These are phyloP conservation scores for Cladosporium halotolerans DNA, from an alignment of 2,329 filamentous ascomycete genomes.

Conservation along the genomic window DNA sequence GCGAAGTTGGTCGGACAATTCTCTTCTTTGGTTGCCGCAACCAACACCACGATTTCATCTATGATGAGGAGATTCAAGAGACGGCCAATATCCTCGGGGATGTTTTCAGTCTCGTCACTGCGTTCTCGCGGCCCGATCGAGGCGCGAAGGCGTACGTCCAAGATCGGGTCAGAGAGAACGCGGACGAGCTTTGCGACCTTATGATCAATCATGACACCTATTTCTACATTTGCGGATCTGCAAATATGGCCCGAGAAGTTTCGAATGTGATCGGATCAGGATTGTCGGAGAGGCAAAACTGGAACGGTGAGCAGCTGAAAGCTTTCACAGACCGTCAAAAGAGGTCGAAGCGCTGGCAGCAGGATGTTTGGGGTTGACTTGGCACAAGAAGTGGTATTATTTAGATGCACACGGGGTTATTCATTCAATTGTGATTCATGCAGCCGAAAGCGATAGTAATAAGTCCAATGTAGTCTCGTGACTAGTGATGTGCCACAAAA, in stretches of 20 bases:
- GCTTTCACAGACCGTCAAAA: conserved; percentile 21
- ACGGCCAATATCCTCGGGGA: conserved; percentile 17
- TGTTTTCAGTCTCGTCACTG: conserved; percentile 26
- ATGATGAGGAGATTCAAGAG: conserved; percentile 29
- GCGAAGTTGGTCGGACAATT: conserved; percentile 18
- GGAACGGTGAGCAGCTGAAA: conserved; percentile 16
- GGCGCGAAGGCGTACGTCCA: conserved; percentile 34
- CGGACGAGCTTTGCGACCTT: conserved; percentile 26
- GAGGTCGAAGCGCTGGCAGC: conserved; percentile 20
- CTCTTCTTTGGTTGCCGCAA: conserved; percentile 37
- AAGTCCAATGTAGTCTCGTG: too few species aligned
- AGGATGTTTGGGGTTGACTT: conserved; percentile 22
- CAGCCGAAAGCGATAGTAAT: too few species aligned
- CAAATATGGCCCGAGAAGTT: conserved; percentile 34
- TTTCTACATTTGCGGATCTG: conserved; percentile 40
- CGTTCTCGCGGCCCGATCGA: conserved; percentile 27
- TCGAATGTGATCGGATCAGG: conserved; percentile 14
- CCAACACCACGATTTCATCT: conserved; percentile 37
- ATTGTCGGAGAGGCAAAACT: conserved; percentile 12
- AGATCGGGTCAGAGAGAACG: conserved; percentile 31
- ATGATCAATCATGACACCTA: conserved; percentile 30
- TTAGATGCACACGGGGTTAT: too few species aligned
- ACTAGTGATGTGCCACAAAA: too few species aligned
- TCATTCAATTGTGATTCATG: too few species aligned
- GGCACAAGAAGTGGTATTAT: not conserved